A percentile compares a stretch with the other conserved stretches of the same genome.
Evolutionary conservation across 2,329 filamentous ascomycete genomes (phyloP).

Genomic region (Botrytis cinerea): DNA sequence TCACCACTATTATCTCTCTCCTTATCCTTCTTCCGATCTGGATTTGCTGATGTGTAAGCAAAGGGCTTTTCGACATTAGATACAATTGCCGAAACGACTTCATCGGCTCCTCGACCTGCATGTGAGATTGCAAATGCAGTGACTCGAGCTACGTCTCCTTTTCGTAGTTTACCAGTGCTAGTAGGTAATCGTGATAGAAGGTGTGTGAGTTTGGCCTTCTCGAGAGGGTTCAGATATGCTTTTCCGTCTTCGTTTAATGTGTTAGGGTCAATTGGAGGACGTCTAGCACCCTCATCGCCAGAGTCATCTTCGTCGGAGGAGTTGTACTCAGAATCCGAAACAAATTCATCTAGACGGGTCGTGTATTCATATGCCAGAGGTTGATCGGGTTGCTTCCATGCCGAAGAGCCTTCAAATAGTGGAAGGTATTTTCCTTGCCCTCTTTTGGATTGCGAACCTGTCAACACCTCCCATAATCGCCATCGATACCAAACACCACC

Average conservation of each 20-base stretch:
- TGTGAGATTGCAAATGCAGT: conserved; percentile 89
- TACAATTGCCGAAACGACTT: conserved; percentile 87
- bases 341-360: conserved; percentile 74
- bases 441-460: conserved; percentile 54
- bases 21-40: conserved; percentile 49
- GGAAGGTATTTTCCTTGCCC: conserved; percentile 57
- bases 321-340: conserved; percentile 82
- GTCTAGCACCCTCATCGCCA: conserved; percentile 49
- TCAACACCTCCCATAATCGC: conserved; percentile 85
- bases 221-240: conserved; percentile 74
- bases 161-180: conserved; percentile 70
- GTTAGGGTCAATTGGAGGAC: conserved; percentile 45
- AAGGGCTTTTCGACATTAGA: conserved; percentile 80
- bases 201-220: conserved; percentile 82
- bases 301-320: conserved; percentile 82
- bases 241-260: conserved; percentile 40
- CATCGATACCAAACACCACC: conserved; percentile 91
- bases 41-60: conserved; percentile 70
- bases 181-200: conserved; percentile 81
- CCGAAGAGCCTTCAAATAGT: conserved; percentile 74
- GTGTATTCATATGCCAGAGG: conserved; percentile 79
- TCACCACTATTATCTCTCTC: conserved; percentile 39
- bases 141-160: conserved; percentile 82
- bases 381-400: conserved; percentile 76
- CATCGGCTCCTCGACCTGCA: conserved; percentile 79